phyloP scores from a whole-genome alignment of 345 rosid species.

The Gossypium herbaceum region DNA sequence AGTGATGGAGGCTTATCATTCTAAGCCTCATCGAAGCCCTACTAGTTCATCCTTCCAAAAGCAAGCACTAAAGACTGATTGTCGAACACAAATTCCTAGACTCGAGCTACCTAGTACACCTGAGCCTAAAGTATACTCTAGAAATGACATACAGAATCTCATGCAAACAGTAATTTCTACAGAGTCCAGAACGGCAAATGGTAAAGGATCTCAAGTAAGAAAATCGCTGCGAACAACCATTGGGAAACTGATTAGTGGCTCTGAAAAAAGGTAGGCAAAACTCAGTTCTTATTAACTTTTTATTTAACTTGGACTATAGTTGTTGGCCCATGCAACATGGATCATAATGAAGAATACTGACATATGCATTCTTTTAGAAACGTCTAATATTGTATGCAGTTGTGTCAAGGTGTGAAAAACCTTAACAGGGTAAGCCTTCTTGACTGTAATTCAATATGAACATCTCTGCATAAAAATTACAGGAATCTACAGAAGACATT shows the following conservation, averaged over 20 bases:
- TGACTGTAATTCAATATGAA: background rate
- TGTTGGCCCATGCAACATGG: background rate
- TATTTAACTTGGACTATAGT: background rate
- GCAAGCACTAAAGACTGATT: conserved; percentile 35
- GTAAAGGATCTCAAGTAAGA: conserved; percentile 71
- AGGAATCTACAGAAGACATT: conserved; percentile 39
- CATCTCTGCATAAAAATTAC: conserved; percentile 6
- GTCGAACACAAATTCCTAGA: conserved; percentile 43
- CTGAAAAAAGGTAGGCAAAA: conserved; percentile 64
- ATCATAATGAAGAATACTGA: background rate
- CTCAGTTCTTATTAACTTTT: background rate
- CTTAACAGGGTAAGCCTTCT: background rate
- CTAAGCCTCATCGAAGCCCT: conserved; percentile 54
- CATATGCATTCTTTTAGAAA: background rate
- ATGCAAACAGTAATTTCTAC: conserved; percentile 36
- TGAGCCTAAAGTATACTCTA: conserved; percentile 33
- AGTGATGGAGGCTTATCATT: conserved; percentile 24
- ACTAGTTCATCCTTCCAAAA: conserved; percentile 39
- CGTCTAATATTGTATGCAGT: background rate
- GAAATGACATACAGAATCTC: conserved; percentile 38
- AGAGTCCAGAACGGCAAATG: conserved; percentile 41
- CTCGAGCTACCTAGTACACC: conserved; percentile 63
- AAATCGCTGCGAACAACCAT: conserved; percentile 78
- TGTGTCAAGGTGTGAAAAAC: background rate
- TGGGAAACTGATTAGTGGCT: conserved; percentile 78